Evolutionary conservation across 495 filamentous ascomycete species (phyloP).

Genomic region (Penicillium paxilli): DNA sequence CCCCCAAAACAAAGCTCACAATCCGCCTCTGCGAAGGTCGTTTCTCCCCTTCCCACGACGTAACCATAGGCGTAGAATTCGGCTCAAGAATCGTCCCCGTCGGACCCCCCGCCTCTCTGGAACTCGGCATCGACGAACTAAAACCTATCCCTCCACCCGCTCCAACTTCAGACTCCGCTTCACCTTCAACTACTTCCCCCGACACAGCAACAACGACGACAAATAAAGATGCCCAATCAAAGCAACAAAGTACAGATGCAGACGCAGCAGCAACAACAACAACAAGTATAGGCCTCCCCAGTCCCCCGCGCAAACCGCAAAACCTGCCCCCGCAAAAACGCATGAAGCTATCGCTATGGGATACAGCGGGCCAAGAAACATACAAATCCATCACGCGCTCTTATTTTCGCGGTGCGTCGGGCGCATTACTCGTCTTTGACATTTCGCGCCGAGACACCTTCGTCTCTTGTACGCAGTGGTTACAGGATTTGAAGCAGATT

Average conservation of each 20-base stretch:
- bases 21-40: constrained; percentile 97
- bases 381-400: constrained; percentile 93
- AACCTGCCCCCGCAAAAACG: constrained; percentile 59
- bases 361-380: constrained; percentile 96
- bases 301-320: constrained; percentile 35
- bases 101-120: constrained; percentile 65
- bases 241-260: too few species aligned
- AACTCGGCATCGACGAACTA: constrained; percentile 34
- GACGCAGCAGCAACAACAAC: not conserved
- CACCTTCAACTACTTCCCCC: too few species aligned
- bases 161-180: too few species aligned
- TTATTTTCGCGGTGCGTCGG: constrained; percentile 92
- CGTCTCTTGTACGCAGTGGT: constrained; percentile 80
- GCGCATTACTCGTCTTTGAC: constrained; percentile 93
- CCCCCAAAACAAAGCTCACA: constrained; percentile 58
- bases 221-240: too few species aligned
- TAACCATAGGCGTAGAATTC: constrained; percentile 98
- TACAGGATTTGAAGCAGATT: constrained; percentile 87
- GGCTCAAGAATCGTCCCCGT: constrained; percentile 91
- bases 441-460: constrained; percentile 87
- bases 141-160: constrained; percentile 1
- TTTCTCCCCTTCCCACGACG: constrained; percentile 89
- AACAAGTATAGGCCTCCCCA: constrained; percentile 36
- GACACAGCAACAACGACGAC: too few species aligned
- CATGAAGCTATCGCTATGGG: constrained; percentile 86